A percentile compares a stretch with the other conserved stretches of the same genome.
phyloP scores from a whole-genome alignment of 352 stramenopile species.

The Globisporangium uncinulatum region DNA sequence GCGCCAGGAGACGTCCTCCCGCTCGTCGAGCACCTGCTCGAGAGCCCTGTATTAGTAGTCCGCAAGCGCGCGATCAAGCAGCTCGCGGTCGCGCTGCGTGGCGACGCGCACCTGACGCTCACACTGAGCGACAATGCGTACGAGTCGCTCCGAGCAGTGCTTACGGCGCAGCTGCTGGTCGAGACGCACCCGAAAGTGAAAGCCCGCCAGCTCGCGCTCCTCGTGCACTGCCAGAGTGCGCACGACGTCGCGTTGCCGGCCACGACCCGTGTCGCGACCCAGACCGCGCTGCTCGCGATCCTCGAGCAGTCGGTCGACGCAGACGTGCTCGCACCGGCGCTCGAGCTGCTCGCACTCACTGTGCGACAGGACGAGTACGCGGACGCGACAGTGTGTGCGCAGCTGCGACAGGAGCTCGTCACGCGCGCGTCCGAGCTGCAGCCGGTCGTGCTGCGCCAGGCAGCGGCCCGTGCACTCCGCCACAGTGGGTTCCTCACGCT shows the following conservation, averaged over 20 bases:
- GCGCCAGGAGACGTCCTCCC: not conserved
- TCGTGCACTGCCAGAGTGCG: conserved; percentile 32
- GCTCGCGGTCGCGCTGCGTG: conserved; percentile 23
- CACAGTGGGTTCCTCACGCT: conserved; percentile 36
- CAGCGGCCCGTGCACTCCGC: conserved; percentile 45
- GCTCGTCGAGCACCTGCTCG: conserved; percentile 32
- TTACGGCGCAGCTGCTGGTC: conserved; percentile 41
- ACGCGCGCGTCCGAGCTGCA: conserved; percentile 41
- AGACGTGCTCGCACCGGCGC: conserved; percentile 39
- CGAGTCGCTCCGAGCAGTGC: conserved; percentile 25
- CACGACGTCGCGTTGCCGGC: conserved; percentile 11
- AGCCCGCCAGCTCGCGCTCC: conserved; percentile 42
- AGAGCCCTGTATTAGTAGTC: conserved; percentile 44
- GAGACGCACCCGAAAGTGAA: conserved; percentile 70
- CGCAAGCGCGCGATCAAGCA: conserved; percentile 59
- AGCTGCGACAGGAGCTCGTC: conserved; percentile 40
- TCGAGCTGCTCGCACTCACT: conserved; percentile 57
- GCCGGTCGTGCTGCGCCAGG: conserved; percentile 49
- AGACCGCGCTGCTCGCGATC: conserved; percentile 18
- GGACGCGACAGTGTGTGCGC: conserved; percentile 1
- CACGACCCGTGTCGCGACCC: conserved; percentile 13
- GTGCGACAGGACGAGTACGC: conserved; percentile 13
- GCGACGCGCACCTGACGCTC: conserved; percentile 9
- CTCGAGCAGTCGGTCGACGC: conserved; percentile 40
- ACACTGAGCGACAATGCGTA: conserved; percentile 6